Conservation (phyloP, 306 rosid genomes). For the Sechiopsis laciniata region DNA sequence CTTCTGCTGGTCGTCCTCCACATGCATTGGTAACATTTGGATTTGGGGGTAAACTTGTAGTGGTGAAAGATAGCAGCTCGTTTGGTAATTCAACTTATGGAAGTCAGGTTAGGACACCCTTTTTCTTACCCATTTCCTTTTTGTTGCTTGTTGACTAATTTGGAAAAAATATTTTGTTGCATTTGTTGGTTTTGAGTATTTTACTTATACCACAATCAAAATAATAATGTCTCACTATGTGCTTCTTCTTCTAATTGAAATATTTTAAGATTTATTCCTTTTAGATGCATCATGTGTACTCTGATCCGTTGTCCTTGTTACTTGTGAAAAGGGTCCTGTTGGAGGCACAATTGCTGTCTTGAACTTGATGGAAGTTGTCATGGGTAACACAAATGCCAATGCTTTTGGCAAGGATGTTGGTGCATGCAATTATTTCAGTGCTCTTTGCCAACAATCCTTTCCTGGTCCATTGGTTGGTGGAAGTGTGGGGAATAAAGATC, state of each 20-base stretch:
- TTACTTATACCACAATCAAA: not conserved
- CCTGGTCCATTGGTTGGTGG: slow-evolving; percentile 97
- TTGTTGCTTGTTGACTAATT: slow-evolving; percentile 12
- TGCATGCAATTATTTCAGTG: slow-evolving; percentile 50
- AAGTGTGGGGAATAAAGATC: slow-evolving; percentile 79
- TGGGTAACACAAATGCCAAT: slow-evolving; percentile 35
- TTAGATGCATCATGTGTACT: slow-evolving; percentile 13
- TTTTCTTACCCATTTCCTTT: slow-evolving; percentile 18
- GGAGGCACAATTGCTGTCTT: slow-evolving; percentile 62
- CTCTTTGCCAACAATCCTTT: slow-evolving; percentile 77
- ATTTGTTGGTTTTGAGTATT: not conserved
- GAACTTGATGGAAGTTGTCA: slow-evolving; percentile 67
- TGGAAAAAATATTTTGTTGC: not conserved
- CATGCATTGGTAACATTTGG: slow-evolving; percentile 85
- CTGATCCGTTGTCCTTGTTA: slow-evolving; percentile 34
- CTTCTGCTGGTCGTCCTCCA: slow-evolving; percentile 86
- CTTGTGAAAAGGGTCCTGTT: slow-evolving; percentile 49
- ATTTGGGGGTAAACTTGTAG: slow-evolving; percentile 83
- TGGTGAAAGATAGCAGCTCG: slow-evolving; percentile 59
- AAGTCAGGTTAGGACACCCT: slow-evolving; percentile 56
- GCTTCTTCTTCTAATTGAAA: not conserved
- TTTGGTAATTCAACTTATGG: slow-evolving; percentile 47
- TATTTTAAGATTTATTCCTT: not conserved
- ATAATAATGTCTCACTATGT: not conserved
- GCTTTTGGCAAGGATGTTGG: slow-evolving; percentile 38